A percentile compares a stretch with the other conserved stretches of the same genome.
Evolutionary conservation across 2,329 filamentous ascomycete species (phyloP).

Genomic region (Pestalotiopsis sp.): DNA sequence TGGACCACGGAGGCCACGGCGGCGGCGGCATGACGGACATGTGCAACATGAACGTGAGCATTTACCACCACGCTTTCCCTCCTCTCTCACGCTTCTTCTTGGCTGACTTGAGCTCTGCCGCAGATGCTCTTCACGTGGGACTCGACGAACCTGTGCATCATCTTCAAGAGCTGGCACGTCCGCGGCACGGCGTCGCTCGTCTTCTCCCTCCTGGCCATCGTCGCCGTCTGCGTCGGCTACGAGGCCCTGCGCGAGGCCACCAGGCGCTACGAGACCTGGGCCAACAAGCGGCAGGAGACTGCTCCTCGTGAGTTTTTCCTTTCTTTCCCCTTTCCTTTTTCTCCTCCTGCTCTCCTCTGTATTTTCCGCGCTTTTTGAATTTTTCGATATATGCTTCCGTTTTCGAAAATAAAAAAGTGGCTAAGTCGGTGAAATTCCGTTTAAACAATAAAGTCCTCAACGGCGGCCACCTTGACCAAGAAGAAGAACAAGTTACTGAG

Average conservation of each 20-base stretch:
- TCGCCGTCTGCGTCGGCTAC: constrained; percentile 87
- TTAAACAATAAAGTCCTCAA: constrained; percentile 1
- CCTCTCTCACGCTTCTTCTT: background rate
- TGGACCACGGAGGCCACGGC: constrained; percentile 58
- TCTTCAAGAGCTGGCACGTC: constrained; percentile 92
- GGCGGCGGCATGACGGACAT: constrained; percentile 62
- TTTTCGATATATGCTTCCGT: background rate
- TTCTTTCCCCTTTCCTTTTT: no score
- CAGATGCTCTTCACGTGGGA: constrained; percentile 99
- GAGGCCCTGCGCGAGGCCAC: constrained; percentile 81
- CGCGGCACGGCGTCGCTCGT: constrained; percentile 74
- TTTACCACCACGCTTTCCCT: background rate
- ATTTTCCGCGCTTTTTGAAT: background rate
- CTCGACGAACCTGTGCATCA: constrained; percentile 90
- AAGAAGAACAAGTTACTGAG: constrained; percentile 58
- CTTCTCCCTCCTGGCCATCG: constrained; percentile 80
- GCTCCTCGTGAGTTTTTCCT: constrained; percentile 53
- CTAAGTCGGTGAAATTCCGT: constrained; percentile 7
- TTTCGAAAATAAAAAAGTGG: background rate
- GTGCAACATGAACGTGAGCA: constrained; percentile 91
- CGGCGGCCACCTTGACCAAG: background rate
- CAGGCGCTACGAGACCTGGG: constrained; percentile 72
- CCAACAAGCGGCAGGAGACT: constrained; percentile 50
- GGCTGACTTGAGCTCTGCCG: background rate
- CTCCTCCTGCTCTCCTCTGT: no score